Evolutionary conservation across 2,329 filamentous ascomycete genomes (phyloP), one percentile per base, ranked within the genome.

Genomic region (Clonostachys byssicola): DNA sequence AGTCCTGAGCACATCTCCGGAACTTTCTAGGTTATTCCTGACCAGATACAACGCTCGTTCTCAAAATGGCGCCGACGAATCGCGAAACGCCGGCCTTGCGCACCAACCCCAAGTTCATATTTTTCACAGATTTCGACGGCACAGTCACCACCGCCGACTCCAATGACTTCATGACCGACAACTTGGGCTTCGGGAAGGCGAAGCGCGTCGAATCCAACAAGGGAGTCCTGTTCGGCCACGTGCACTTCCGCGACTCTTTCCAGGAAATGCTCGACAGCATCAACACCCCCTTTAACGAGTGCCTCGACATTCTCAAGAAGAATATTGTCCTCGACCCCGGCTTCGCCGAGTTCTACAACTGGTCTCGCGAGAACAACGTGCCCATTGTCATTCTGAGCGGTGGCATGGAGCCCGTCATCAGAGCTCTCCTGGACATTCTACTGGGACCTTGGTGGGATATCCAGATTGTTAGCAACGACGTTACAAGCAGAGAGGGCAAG

Each of bases 101-200:
- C 59, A 83, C 75, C 49, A 83, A 87, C 64, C 92, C 92, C 45
- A 88, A 90, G 71, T 88, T 89, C 74, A 92, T 99, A 75, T 96
- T 99, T 80, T 97, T 97, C 76, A 96, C 92, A 57, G 94, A 99
- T 72, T 97, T 97, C 64, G 94, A 99, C 70, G 94, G 94, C 60
- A 97, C 92, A 46, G 92, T 96, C 64, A 96, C 92, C 43, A 78
- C 76, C 47, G 73, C 79, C 59, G 82, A 85, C 68, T 80, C 74
- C 63, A 86, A 85, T 63, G 80, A 82, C 68, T 80, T 68, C 66
- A 74, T 92, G 83, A 96, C 92, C 49, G 94, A 97, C 73, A 94
- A 89, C 69, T 79, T 96, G 51, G 94, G 94, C 52, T 96, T 86
- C 63, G 94, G 94, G 44, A 61, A 68, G 30, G 82, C 80, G 52